These are phyloP conservation scores for Sindora glabra DNA, from an alignment of 306 rosid species.

Conservation along the genomic window DNA sequence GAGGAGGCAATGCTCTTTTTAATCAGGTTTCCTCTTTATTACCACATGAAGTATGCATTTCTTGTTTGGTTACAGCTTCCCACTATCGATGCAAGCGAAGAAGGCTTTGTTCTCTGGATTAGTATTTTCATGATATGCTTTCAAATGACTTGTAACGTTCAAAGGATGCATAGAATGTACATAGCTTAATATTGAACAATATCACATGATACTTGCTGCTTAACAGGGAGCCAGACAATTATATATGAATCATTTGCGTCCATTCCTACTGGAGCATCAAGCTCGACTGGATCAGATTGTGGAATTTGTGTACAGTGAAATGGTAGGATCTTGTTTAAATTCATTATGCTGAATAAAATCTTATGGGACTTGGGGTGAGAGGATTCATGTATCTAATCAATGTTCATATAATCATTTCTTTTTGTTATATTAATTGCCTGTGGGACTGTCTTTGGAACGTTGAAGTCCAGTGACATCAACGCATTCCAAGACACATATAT, in stretches of 20 bases:
- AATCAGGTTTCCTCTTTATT: constrained; percentile 56
- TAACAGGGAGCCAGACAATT: constrained; percentile 43
- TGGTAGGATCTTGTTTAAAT: constrained; percentile 24
- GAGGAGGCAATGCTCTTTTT: constrained; percentile 1
- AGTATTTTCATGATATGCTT: background rate
- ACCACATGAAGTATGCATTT: constrained; percentile 53
- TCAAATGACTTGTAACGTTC: background rate
- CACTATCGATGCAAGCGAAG: constrained; percentile 33
- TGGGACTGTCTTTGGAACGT: background rate
- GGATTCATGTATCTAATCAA: background rate
- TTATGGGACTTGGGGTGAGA: background rate
- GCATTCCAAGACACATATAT: too few relatives aligned
- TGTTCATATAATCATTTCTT: background rate
- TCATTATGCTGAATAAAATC: background rate
- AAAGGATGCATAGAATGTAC: too few relatives aligned
- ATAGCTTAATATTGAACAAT: too few relatives aligned
- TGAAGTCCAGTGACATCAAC: too few relatives aligned
- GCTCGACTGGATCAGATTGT: constrained; percentile 35
- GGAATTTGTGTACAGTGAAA: constrained; percentile 25
- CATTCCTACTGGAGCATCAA: constrained; percentile 45
- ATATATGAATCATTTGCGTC: constrained; percentile 42
- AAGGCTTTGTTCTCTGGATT: background rate
- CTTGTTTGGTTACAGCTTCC: constrained; percentile 66
- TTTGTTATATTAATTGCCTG: background rate
- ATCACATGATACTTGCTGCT: background rate